phyloP scores from a whole-genome alignment of 2,329 filamentous ascomycete species.

The Pleoardoris graminearum region DNA sequence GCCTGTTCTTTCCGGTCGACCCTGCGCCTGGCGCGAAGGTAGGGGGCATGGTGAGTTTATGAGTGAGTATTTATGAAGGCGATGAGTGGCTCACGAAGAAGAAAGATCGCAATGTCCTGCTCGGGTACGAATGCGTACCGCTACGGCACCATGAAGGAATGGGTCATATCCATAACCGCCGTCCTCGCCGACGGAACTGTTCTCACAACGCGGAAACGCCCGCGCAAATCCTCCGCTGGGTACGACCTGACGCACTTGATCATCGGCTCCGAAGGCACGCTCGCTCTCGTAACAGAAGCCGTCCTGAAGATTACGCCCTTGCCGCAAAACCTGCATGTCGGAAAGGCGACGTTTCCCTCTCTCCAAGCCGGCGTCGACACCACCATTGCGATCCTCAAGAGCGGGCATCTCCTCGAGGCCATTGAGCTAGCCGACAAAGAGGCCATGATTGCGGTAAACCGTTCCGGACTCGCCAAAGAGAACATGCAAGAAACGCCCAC shows the following conservation, averaged over 20 bases:
- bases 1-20: conserved; percentile 88
- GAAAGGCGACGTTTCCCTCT: conserved; percentile 65
- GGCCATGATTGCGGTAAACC: conserved; percentile 74
- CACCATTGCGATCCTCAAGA: conserved; percentile 73
- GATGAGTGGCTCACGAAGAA: too few species aligned
- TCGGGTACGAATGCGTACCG: conserved; percentile 86
- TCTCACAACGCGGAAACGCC: conserved; percentile 82
- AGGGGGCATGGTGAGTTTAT: conserved; percentile 75
- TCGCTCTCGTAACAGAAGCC: conserved; percentile 88
- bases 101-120: conserved; percentile 64
- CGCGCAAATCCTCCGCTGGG: conserved; percentile 84
- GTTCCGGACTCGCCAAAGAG: conserved; percentile 58
- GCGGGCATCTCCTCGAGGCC: conserved; percentile 81
- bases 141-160: conserved; percentile 92
- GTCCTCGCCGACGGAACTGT: conserved; percentile 87
- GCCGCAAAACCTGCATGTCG: conserved; percentile 77
- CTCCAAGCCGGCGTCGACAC: conserved; percentile 75
- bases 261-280: conserved; percentile 87
- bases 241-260: conserved; percentile 89
- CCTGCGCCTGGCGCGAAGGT: conserved; percentile 91
- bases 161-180: conserved; percentile 82
- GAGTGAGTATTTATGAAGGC: too few species aligned
- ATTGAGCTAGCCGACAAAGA: conserved; percentile 87
- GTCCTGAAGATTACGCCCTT: conserved; percentile 79
- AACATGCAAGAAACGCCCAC: conserved; percentile 69